Conservation (phyloP, 2,329 filamentous ascomycete species). For the Talaromyces sp. region DNA sequence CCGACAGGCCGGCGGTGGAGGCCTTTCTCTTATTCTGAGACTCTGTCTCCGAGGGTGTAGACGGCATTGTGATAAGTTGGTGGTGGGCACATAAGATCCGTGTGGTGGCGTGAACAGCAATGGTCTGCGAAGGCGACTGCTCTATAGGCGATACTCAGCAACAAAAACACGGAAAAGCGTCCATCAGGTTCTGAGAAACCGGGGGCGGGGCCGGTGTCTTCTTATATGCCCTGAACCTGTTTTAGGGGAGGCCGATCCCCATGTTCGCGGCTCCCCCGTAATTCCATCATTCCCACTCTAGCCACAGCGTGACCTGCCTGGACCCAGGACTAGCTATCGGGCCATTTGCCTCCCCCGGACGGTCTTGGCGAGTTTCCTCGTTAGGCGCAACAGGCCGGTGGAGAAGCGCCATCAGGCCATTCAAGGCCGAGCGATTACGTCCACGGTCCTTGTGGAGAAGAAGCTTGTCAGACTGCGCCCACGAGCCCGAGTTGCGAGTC, state of each 20-base stretch:
- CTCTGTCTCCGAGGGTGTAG: slow-evolving; percentile 22
- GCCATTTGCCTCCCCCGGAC: neutral
- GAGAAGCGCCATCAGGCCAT: neutral
- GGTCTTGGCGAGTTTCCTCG: neutral
- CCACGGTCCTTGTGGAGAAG: neutral
- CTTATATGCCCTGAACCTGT: slow-evolving; percentile 4
- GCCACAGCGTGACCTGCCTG: slow-evolving; percentile 1
- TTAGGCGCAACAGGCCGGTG: neutral
- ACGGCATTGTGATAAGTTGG: slow-evolving; percentile 3
- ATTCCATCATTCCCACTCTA: neutral
- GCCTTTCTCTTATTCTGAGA: slow-evolving; percentile 53
- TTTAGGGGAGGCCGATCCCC: neutral
- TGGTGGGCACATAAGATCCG: neutral
- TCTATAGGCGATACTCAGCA: neutral
- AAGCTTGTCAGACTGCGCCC: neutral
- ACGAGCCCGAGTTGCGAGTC: neutral
- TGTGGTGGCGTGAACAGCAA: neutral
- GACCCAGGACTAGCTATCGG: neutral
- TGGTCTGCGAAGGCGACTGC: neutral
- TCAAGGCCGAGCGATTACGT: neutral
- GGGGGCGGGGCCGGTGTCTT: slow-evolving; percentile 12
- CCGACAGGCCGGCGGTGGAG: slow-evolving; percentile 51
- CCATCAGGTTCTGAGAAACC: neutral
- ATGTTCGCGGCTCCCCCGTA: neutral
- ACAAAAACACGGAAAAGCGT: neutral